A percentile compares a stretch with the other conserved stretches of the same genome.
These are phyloP conservation scores for Teratosphaeria nubilosa DNA, from an alignment of 2,329 filamentous ascomycete species.

Conservation along the genomic window DNA sequence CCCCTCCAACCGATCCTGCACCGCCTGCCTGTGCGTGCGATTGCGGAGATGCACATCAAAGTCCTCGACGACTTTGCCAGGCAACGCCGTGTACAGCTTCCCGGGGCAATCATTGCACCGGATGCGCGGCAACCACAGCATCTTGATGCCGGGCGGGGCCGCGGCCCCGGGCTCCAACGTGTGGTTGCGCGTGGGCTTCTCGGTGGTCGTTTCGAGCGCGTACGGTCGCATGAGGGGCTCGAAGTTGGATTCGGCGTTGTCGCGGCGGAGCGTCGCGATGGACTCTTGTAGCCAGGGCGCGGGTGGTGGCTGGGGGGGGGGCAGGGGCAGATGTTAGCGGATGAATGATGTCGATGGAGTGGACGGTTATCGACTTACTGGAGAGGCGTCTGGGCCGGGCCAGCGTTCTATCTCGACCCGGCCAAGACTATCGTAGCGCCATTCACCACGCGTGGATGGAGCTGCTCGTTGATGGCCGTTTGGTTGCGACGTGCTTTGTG, in stretches of 20 bases:
- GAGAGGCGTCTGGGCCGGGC: slow-evolving; percentile 46
- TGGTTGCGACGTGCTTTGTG: slow-evolving; percentile 19
- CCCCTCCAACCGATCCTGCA: slow-evolving; percentile 3
- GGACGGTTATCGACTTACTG: too few relatives aligned
- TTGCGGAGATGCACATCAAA: slow-evolving; percentile 92
- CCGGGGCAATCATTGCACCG: slow-evolving; percentile 85
- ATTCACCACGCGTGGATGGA: slow-evolving; percentile 7
- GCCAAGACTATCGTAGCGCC: slow-evolving; percentile 35
- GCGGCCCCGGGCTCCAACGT: slow-evolving; percentile 33
- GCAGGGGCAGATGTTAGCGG: background rate
- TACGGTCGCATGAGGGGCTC: slow-evolving; percentile 87
- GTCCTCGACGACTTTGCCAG: slow-evolving; percentile 73
- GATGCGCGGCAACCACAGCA: slow-evolving; percentile 80
- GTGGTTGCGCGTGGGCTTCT: slow-evolving; percentile 33
- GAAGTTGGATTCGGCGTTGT: slow-evolving; percentile 72
- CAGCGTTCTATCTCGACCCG: slow-evolving; percentile 57
- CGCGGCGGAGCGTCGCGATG: slow-evolving; percentile 58
- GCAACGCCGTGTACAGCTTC: slow-evolving; percentile 86
- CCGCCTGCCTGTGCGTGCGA: slow-evolving; percentile 47
- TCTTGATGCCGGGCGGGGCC: slow-evolving; percentile 56
- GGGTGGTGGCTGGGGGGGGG: slow-evolving; percentile 60
- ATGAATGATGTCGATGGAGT: too few relatives aligned
- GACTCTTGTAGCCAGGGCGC: slow-evolving; percentile 75
- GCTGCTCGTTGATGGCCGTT: slow-evolving; percentile 17
- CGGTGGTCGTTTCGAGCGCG: slow-evolving; percentile 63